Conservation (phyloP, 202 grass and related monocot genomes). For the Cymbopogon flexuosus region DNA sequence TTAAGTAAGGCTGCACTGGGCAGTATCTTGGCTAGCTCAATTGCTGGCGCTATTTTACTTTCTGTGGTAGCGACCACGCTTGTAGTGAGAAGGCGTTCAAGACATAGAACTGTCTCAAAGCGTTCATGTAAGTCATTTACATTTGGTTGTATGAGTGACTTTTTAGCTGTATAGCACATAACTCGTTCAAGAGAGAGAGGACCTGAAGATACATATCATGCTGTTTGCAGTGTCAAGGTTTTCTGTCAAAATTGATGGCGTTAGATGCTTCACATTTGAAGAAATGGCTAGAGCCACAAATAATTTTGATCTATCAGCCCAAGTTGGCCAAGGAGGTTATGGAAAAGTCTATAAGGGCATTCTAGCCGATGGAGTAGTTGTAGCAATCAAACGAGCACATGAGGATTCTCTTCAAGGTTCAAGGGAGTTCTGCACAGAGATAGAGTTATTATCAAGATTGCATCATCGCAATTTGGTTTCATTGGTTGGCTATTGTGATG, state of each 20-base stretch:
- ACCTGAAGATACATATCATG: slow-evolving; percentile 14
- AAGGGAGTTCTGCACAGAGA: slow-evolving; percentile 91
- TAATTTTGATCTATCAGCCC: slow-evolving; percentile 56
- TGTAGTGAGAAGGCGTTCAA: slow-evolving; percentile 56
- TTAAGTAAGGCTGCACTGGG: slow-evolving; percentile 61
- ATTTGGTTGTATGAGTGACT: not conserved
- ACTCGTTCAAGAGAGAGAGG: not conserved
- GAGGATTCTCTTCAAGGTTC: slow-evolving; percentile 93
- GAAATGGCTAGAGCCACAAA: slow-evolving; percentile 73
- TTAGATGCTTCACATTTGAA: slow-evolving; percentile 72
- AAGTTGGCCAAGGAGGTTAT: slow-evolving; percentile 96
- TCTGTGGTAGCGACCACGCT: slow-evolving; percentile 58
- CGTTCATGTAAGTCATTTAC: slow-evolving; percentile 52
- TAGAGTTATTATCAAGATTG: slow-evolving; percentile 89
- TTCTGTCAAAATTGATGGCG: slow-evolving; percentile 76
- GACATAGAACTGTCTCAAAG: slow-evolving; percentile 45
- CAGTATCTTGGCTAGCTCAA: slow-evolving; percentile 57
- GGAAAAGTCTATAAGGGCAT: slow-evolving; percentile 84
- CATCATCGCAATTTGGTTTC: slow-evolving; percentile 93
- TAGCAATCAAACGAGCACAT: slow-evolving; percentile 88
- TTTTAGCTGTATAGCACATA: not conserved
- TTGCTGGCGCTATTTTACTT: slow-evolving; percentile 57
- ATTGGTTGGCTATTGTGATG: slow-evolving; percentile 91
- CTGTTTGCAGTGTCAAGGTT: slow-evolving; percentile 55
- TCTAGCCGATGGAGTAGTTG: slow-evolving; percentile 70